Conservation (phyloP, 495 filamentous ascomycete genomes). For the Acidomyces sp. region DNA sequence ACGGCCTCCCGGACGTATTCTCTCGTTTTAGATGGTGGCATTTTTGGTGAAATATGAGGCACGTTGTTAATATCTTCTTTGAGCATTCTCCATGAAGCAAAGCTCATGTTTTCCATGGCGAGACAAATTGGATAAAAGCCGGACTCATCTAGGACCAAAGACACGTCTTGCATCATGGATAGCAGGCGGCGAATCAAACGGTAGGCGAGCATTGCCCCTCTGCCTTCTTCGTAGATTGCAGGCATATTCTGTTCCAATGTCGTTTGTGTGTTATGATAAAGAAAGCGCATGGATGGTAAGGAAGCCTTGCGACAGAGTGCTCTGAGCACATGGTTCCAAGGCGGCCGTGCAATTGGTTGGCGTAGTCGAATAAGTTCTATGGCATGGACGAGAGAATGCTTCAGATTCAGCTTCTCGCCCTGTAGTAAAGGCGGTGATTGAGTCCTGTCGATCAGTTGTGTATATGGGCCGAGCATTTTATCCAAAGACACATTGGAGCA, state of each 20-base stretch:
- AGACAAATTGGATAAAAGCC: constrained; percentile 20
- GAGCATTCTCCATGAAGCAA: constrained; percentile 10
- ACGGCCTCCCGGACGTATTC: constrained; percentile 1
- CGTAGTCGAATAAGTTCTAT: constrained; percentile 31
- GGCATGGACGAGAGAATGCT: constrained; percentile 31
- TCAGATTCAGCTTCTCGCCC: constrained; percentile 18
- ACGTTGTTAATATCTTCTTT: background rate
- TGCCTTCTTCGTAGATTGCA: background rate
- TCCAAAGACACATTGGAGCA: constrained; percentile 20
- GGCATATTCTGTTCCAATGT: background rate
- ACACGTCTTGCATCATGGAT: constrained; percentile 1
- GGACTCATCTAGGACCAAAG: constrained; percentile 20
- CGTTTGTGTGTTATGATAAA: background rate
- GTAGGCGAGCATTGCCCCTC: constrained; percentile 8
- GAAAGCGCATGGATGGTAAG: constrained; percentile 1
- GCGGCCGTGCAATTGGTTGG: constrained; percentile 24
- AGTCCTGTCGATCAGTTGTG: too few relatives aligned
- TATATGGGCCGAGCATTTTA: too few relatives aligned
- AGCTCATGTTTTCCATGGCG: constrained; percentile 4
- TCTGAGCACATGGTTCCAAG: constrained; percentile 29
- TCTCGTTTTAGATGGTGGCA: background rate
- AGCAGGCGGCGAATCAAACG: constrained; percentile 2
- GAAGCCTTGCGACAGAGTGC: constrained; percentile 7
- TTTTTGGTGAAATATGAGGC: background rate
- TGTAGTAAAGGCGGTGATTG: background rate